phyloP scores from a whole-genome alignment of 371 early-diverging fungal genomes.

The Dinochytrium kinnereticum region DNA sequence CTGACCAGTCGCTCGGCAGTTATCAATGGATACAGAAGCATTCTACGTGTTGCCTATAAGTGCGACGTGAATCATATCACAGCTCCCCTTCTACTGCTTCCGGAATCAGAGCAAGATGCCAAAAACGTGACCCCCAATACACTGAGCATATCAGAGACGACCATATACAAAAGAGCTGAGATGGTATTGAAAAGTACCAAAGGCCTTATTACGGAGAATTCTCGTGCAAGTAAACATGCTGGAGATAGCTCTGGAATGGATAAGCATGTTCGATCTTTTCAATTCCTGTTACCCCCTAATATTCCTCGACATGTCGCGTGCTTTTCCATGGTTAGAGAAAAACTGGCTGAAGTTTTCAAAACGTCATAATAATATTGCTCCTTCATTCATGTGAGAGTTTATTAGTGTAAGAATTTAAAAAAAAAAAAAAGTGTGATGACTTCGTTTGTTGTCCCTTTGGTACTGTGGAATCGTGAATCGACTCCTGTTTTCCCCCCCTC shows the following conservation, averaged over 20 bases:
- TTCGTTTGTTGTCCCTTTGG: constrained; percentile 10
- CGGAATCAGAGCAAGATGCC: constrained; percentile 48
- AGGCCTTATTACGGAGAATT: constrained; percentile 64
- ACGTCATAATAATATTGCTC: neutral
- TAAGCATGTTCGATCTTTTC: constrained; percentile 18
- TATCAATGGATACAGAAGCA: constrained; percentile 68
- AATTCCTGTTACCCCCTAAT: constrained; percentile 31
- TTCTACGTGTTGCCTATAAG: constrained; percentile 66
- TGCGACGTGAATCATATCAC: constrained; percentile 71
- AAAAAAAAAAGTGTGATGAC: neutral
- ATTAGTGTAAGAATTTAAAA: neutral
- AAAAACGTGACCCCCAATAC: constrained; percentile 3
- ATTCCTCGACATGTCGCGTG: neutral
- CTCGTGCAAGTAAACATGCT: constrained; percentile 39
- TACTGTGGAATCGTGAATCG: neutral
- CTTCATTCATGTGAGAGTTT: neutral
- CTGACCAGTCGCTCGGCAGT: constrained; percentile 59
- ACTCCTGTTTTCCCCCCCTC: neutral
- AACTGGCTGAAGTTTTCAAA: constrained; percentile 13
- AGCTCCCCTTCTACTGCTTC: constrained; percentile 70
- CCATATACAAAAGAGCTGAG: constrained; percentile 63
- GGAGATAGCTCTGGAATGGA: constrained; percentile 36
- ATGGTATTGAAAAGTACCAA: constrained; percentile 67
- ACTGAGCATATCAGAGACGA: constrained; percentile 29
- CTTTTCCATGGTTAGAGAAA: neutral